These are phyloP conservation scores for Skeletonema costatum DNA, from an alignment of 108 stramenopile species.

Conservation along the genomic window DNA sequence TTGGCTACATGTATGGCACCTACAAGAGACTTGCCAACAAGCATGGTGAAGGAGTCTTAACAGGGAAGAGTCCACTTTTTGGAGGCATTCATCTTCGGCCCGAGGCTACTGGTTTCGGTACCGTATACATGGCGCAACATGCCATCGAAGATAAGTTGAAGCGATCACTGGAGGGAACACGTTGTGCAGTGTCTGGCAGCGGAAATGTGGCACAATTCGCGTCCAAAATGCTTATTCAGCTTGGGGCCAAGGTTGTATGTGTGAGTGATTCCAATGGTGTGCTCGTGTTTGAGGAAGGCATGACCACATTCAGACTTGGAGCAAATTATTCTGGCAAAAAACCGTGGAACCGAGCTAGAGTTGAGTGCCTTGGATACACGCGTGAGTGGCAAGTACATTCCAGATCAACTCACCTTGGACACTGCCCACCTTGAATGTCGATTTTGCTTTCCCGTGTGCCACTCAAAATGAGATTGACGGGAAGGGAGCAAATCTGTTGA, in stretches of 20 bases:
- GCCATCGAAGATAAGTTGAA: conserved; percentile 64
- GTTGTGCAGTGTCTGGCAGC: conserved; percentile 70
- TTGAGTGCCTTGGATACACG: conserved; percentile 47
- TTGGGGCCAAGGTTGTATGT: conserved; percentile 83
- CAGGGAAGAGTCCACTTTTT: conserved; percentile 69
- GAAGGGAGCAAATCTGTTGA: conserved; percentile 46
- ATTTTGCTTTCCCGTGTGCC: conserved; percentile 83
- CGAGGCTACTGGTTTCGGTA: conserved; percentile 81
- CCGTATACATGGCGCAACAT: conserved; percentile 72
- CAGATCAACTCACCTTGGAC: conserved; percentile 55
- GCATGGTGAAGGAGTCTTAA: conserved; percentile 76
- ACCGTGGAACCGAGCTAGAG: conserved; percentile 57
- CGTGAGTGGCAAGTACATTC: conserved; percentile 46
- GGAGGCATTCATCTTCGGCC: conserved; percentile 73
- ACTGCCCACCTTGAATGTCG: conserved; percentile 35
- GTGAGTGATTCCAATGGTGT: conserved; percentile 89
- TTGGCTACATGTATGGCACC: conserved; percentile 83
- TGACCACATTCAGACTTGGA: conserved; percentile 66
- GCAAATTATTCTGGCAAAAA: conserved; percentile 55
- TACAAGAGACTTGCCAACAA: conserved; percentile 76
- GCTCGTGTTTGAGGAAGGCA: conserved; percentile 63
- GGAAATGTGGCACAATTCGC: conserved; percentile 82
- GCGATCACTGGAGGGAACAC: conserved; percentile 47
- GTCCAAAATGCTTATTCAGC: conserved; percentile 57
- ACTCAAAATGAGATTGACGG: conserved; percentile 87